Evolutionary conservation across 495 filamentous ascomycete genomes (phyloP).

Genomic region (Apodospora peruviana): DNA sequence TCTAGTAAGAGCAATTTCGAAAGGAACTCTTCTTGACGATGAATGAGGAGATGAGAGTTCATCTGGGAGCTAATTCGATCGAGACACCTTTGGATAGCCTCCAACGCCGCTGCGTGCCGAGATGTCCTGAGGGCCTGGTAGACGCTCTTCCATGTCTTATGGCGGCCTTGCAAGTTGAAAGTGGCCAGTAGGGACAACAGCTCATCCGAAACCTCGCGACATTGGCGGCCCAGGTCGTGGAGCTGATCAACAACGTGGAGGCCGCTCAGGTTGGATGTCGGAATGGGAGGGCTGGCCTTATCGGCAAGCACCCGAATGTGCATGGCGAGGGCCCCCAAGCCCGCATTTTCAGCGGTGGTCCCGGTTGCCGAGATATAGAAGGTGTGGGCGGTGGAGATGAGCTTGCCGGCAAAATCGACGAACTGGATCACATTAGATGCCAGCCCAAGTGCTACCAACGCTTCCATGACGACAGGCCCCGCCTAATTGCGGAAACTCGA

Average conservation of each 20-base stretch:
- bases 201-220: not conserved
- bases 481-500: too few relatives aligned
- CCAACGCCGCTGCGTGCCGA: not conserved
- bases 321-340: not conserved
- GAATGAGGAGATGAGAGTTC: too few relatives aligned
- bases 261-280: not conserved
- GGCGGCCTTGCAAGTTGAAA: not conserved
- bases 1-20: too few relatives aligned
- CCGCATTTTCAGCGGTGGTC: not conserved
- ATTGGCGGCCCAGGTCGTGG: not conserved
- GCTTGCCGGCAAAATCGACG: not conserved
- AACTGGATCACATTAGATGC: not conserved
- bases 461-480: too few relatives aligned
- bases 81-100: not conserved
- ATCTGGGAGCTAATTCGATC: not conserved
- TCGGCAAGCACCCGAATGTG: not conserved
- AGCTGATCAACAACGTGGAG: not conserved
- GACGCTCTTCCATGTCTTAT: conserved; percentile 3
- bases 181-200: not conserved
- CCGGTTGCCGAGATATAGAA: not conserved
- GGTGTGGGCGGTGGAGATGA: not conserved
- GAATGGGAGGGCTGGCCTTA: not conserved
- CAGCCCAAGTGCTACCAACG: not conserved
- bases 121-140: not conserved
- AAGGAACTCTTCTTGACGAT: too few relatives aligned